phyloP scores from a whole-genome alignment of 805 yeast genomes.

The Hanseniaspora vineae region DNA sequence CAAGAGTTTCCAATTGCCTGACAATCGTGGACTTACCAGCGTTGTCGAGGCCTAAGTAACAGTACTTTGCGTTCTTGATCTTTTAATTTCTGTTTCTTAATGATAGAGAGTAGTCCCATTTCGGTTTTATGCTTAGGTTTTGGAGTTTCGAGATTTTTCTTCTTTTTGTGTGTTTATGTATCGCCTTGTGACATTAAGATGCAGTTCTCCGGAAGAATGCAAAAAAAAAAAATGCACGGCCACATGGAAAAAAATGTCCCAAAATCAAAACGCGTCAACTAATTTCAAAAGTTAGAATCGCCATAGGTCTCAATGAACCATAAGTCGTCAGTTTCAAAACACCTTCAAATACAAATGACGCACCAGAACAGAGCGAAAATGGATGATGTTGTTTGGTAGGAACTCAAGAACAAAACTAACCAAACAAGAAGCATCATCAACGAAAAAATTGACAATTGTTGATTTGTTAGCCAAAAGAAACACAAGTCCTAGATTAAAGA shows the following conservation, averaged over 20 bases:
- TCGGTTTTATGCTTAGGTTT: background rate
- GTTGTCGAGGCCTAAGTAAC: slow-evolving; percentile 78
- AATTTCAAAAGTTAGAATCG: too few relatives aligned
- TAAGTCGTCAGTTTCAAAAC: too few relatives aligned
- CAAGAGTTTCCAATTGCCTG: slow-evolving; percentile 32
- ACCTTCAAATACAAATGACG: too few relatives aligned
- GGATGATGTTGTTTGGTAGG: too few relatives aligned
- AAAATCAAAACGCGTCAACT: too few relatives aligned
- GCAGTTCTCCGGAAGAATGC: too few relatives aligned
- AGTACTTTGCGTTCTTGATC: slow-evolving; percentile 61
- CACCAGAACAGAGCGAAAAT: background rate
- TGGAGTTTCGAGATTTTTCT: too few relatives aligned
- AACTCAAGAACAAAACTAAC: slow-evolving; percentile 1
- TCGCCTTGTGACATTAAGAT: too few relatives aligned
- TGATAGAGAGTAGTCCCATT: slow-evolving; percentile 76
- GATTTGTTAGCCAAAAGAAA: slow-evolving; percentile 2
- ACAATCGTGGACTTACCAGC: slow-evolving; percentile 86
- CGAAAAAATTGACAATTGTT: slow-evolving; percentile 5
- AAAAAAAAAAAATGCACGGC: too few relatives aligned
- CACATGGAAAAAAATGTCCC: too few relatives aligned
- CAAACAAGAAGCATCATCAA: slow-evolving; percentile 9
- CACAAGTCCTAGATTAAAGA: background rate
- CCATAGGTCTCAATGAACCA: slow-evolving; percentile 12
- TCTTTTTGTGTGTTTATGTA: too few relatives aligned
- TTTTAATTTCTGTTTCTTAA: slow-evolving; percentile 69